Evolutionary conservation across 1,284 basidiomycete genomes (phyloP).

Genomic region (Porodaedalea pini): DNA sequence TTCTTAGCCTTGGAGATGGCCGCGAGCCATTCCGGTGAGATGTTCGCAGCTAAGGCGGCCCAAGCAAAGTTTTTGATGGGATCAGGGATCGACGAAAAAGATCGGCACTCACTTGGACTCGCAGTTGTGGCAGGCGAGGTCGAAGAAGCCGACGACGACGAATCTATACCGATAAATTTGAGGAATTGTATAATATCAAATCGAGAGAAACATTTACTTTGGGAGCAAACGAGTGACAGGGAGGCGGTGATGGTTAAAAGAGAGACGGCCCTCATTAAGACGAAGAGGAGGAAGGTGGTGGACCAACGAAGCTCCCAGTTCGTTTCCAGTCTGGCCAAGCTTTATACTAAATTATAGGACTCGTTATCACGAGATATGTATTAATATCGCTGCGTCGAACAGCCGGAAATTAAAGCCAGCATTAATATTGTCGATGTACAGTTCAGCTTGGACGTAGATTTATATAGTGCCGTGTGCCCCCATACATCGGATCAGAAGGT

Average conservation of each 20-base stretch:
- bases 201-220: neutral
- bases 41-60: slow-evolving; percentile 31
- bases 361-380: neutral
- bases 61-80: neutral
- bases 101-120: neutral
- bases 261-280: slow-evolving; percentile 1
- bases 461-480: too few species aligned
- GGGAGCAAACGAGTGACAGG: neutral
- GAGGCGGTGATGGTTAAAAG: neutral
- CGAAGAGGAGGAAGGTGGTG: neutral
- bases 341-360: neutral
- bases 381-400: too few species aligned
- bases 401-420: too few species aligned
- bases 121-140: neutral
- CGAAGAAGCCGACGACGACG: neutral
- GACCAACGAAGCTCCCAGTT: neutral
- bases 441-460: too few species aligned
- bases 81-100: neutral
- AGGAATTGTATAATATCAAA: neutral
- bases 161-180: neutral
- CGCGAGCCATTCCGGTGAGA: slow-evolving; percentile 50
- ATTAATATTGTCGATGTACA: too few species aligned
- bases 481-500: neutral
- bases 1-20: slow-evolving; percentile 52
- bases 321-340: neutral